A percentile compares a stretch with the other conserved stretches of the same genome.
phyloP scores from a whole-genome alignment of 495 filamentous ascomycete genomes.

The Venustampulla echinocandica region DNA sequence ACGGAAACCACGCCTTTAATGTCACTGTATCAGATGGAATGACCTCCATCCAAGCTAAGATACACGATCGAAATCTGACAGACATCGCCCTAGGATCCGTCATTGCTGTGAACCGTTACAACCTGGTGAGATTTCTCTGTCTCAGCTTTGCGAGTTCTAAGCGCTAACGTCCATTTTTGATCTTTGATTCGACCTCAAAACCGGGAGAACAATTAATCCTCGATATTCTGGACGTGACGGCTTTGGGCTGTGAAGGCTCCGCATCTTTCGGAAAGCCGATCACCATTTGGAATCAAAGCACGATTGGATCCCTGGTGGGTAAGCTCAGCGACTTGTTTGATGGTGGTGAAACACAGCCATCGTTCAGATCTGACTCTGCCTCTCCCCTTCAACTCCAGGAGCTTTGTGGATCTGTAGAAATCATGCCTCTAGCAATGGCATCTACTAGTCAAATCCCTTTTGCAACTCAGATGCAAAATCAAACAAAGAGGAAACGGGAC shows the following conservation, averaged over 20 bases:
- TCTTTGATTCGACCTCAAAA: not conserved
- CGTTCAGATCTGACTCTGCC: not conserved
- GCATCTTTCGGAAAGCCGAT: constrained; percentile 3
- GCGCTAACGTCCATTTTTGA: not conserved
- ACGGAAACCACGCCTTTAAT: not conserved
- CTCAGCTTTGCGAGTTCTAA: not conserved
- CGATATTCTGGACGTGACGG: constrained; percentile 6
- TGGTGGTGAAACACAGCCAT: not conserved
- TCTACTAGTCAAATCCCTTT: not conserved
- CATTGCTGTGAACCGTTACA: not conserved
- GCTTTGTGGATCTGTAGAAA: not conserved
- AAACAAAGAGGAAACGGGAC: too few species aligned
- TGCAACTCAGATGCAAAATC: constrained; percentile 17
- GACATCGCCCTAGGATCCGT: not conserved
- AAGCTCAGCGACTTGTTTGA: not conserved
- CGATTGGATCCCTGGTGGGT: not conserved
- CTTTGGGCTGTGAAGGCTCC: constrained; percentile 11
- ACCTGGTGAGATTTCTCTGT: not conserved
- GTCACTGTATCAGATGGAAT: constrained; percentile 17
- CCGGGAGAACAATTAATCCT: not conserved
- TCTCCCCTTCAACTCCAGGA: constrained; percentile 11
- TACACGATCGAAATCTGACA: not conserved
- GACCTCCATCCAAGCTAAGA: constrained; percentile 8
- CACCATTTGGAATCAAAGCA: not conserved
- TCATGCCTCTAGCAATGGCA: too few species aligned